Base-by-base conservation (phyloP, 108 stramenopile species). In the Skeletonema marinoi region DNA sequence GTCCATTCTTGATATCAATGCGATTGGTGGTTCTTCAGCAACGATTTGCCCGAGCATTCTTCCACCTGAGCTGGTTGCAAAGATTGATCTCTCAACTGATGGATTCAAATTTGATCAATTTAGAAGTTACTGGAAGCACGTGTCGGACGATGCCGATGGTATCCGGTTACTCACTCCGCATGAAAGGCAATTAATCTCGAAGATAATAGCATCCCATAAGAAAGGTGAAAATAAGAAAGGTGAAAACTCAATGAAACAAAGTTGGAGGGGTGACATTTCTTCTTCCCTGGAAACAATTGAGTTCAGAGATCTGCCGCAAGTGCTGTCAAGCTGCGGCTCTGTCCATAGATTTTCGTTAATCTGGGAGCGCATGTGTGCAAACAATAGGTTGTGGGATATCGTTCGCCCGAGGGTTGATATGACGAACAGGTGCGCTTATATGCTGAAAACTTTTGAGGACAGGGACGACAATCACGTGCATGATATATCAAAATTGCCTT, bases 371-470 rank as follows among this genome's bases (percentile, higher is more conserved):
- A 64, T 81, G 70, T 33, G 39, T 41, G 44, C 56, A 41, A 58
- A 78, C 48, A n/a, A 44, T 17, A 67, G 48, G 32, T 32, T 85
- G 16, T 85, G 84, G 84, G 68, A 64, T 12, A 73, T 85, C 9
- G 69, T 90, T 65, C 77, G 84, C n/a, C 92, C 92, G 6, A 66
- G 60, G 30, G 66, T 85, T 48, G 82, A 89, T 66, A 30, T 65
- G 19, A 35, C 78, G 11, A 86, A 78, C 25, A 78, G 77, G 10
- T 69, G 68, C 12, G 78, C 81, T 14, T 93, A 90, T 42, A 86
- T 88, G 17, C 35, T 89, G 9, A 86, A 89, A 39, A 86, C 86
- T 56, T 86, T 85, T 70, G 89, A 78, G 46, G 66, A 85, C 31
- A 77, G 71, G 44, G 54, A 74, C 21, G 83, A 82, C 0, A 25